These are phyloP conservation scores for Phylloporus sp. DNA, from an alignment of 768 basidiomycete genomes.

Conservation along the genomic window DNA sequence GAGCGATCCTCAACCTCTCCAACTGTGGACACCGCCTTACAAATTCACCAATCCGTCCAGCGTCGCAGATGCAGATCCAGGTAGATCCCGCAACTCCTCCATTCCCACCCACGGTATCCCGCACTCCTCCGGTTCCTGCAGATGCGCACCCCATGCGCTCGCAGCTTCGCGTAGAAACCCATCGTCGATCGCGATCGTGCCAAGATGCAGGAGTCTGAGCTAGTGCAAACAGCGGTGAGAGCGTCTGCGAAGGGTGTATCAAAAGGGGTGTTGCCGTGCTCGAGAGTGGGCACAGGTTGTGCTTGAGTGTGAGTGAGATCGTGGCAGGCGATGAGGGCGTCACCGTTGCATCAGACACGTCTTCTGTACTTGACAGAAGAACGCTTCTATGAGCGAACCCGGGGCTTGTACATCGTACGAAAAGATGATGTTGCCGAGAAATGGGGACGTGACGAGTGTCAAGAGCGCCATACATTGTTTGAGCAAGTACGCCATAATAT, in stretches of 20 bases:
- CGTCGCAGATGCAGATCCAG: slow-evolving; percentile 13
- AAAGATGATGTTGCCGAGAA: slow-evolving; percentile 21
- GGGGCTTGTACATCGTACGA: slow-evolving; percentile 28
- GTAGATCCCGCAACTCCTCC: slow-evolving; percentile 11
- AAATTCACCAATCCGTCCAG: slow-evolving; percentile 20
- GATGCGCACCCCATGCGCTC: slow-evolving; percentile 22
- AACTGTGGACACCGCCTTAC: slow-evolving; percentile 16
- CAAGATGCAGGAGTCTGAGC: slow-evolving; percentile 24
- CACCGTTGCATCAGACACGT: slow-evolving; percentile 11
- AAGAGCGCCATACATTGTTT: slow-evolving; percentile 27
- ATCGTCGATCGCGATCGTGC: slow-evolving; percentile 27
- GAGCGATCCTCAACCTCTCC: slow-evolving; percentile 18
- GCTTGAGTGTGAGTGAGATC: slow-evolving; percentile 28
- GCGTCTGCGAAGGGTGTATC: slow-evolving; percentile 21
- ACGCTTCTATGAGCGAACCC: slow-evolving; percentile 15
- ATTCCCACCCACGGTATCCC: slow-evolving; percentile 26
- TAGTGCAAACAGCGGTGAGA: slow-evolving; percentile 23
- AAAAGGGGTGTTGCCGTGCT: slow-evolving; percentile 20
- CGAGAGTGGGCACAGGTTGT: slow-evolving; percentile 21
- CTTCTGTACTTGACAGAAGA: slow-evolving; percentile 21
- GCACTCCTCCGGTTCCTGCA: slow-evolving; percentile 26
- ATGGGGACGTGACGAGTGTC: slow-evolving; percentile 21
- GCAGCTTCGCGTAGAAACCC: slow-evolving; percentile 24
- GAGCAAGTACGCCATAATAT: slow-evolving; percentile 22
- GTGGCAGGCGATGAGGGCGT: not conserved